Evolutionary conservation across 2,329 filamentous ascomycete species (phyloP), one percentile per base, ranked within the genome.

Genomic region (Venturia asperata): DNA sequence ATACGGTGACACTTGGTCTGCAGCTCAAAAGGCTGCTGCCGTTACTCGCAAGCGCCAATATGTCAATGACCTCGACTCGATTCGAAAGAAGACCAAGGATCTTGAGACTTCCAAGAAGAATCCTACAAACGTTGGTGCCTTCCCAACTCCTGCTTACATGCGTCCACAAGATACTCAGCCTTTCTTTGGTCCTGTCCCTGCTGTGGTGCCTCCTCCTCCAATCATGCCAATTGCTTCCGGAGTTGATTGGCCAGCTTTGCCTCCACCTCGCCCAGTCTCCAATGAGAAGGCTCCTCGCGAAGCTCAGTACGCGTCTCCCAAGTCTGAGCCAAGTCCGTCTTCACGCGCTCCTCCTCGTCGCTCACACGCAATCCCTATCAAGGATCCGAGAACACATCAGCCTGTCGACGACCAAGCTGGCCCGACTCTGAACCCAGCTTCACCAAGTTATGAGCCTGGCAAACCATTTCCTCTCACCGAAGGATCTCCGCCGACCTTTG

Each of bases 351-450:
- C 73, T 24, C 47, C 70, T 47, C 75, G 75, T 62, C 75, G 75
- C 21, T 77, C 76, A 19, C 74, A 74, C 65, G 76, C 76, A 27
- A 71, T 77, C 24, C 73, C 75, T 68, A 77, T 77, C 71, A 77
- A 76, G 62, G 71, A 72, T n/a, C 75, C 75, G 7, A 71, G 68
- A 13, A 74, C 67, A 11, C 61, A 65, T 27, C 24, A 58, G 10
- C 63, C 63, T 49, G 45, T 60, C 17, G 64, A 47, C 13, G 10
- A 64, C 19, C 34, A 66, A 34, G 61, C 64, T 21, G 39, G 61
- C 9, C 75, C 74, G 15, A 68, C 66, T 24, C 67, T 77, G n/a
- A 72, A 77, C 49, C 76, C 76, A 10, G 75, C 75, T 68, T 77
- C 74, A 39, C 76, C 75, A 9, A 76, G 74, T 3, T 77, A 77